Percentiles rank a stretch among this genome's conserved stretches.
Conservation (phyloP, 2,329 filamentous ascomycete species). For the Beauveria rudraprayagi region DNA sequence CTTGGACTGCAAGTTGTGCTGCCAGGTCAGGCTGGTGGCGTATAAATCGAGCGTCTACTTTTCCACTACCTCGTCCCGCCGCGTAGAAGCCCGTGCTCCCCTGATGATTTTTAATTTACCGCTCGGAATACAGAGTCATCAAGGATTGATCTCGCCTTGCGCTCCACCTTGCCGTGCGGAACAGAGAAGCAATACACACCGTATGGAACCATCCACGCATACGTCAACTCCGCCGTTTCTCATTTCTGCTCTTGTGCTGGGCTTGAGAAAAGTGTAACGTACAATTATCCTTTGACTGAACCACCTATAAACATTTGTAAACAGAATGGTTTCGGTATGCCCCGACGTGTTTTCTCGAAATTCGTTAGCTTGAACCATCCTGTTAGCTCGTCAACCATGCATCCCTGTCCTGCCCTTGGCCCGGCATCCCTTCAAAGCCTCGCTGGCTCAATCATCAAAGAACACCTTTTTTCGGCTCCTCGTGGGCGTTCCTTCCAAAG, state of each 20-base stretch:
- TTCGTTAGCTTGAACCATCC: slow-evolving; percentile 15
- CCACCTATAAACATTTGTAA: slow-evolving; percentile 14
- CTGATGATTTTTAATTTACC: slow-evolving; percentile 44
- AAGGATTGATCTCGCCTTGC: slow-evolving; percentile 69
- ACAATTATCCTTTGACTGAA: slow-evolving; percentile 17
- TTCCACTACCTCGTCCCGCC: slow-evolving; percentile 9
- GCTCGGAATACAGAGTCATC: slow-evolving; percentile 69
- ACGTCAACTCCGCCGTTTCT: neutral
- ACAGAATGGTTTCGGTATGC: slow-evolving; percentile 12
- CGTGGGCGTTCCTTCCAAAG: slow-evolving; percentile 42
- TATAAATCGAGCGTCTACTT: slow-evolving; percentile 7
- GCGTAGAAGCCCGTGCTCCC: slow-evolving; percentile 5
- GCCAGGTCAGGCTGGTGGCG: slow-evolving; percentile 3
- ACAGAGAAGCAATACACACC: slow-evolving; percentile 11
- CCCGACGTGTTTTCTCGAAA: slow-evolving; percentile 15
- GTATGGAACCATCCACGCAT: slow-evolving; percentile 6
- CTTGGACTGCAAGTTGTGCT: neutral
- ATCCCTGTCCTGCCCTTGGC: too few relatives aligned
- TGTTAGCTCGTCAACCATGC: slow-evolving; percentile 10
- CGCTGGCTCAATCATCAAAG: slow-evolving; percentile 29
- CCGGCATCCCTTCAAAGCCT: too few relatives aligned
- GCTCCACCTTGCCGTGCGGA: slow-evolving; percentile 69
- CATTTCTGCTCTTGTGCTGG: neutral
- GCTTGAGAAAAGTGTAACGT: slow-evolving; percentile 29
- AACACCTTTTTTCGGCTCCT: slow-evolving; percentile 44